phyloP scores from a whole-genome alignment of 2,329 filamentous ascomycete species.

The Xylaria sp. region DNA sequence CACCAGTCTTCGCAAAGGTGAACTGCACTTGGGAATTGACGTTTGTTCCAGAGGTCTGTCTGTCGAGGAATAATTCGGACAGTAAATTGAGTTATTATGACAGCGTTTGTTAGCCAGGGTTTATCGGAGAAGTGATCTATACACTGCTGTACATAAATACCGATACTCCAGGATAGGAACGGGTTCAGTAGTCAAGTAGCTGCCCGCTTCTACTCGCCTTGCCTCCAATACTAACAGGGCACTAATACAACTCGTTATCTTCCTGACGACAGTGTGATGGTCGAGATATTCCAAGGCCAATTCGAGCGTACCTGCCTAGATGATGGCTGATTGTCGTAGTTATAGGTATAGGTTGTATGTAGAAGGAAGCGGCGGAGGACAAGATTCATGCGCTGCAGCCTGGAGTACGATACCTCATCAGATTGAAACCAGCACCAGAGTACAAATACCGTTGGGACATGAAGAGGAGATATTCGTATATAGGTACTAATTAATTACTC shows the following conservation, averaged over 20 bases:
- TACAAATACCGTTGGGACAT: too few relatives aligned
- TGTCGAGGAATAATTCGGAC: neutral
- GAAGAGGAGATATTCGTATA: too few relatives aligned
- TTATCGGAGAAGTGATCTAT: neutral
- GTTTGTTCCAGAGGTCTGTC: neutral
- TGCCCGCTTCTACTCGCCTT: neutral
- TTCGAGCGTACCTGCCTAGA: neutral
- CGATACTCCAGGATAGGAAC: neutral
- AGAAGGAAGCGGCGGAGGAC: constrained; percentile 13
- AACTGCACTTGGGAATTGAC: neutral
- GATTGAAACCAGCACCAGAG: too few relatives aligned
- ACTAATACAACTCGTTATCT: neutral
- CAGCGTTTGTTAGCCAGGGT: neutral
- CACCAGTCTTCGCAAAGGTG: neutral
- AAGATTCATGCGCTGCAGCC: constrained; percentile 1
- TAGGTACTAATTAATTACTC: too few relatives aligned
- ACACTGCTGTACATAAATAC: neutral
- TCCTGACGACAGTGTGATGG: neutral
- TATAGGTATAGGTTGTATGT: too few relatives aligned
- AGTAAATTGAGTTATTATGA: neutral
- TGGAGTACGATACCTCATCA: too few relatives aligned
- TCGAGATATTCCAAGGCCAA: neutral
- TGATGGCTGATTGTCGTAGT: neutral
- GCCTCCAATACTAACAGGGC: neutral
- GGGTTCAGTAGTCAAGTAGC: neutral